Base-by-base conservation (phyloP, 129 eudicot genomes). In the Erigeron canadensis region DNA sequence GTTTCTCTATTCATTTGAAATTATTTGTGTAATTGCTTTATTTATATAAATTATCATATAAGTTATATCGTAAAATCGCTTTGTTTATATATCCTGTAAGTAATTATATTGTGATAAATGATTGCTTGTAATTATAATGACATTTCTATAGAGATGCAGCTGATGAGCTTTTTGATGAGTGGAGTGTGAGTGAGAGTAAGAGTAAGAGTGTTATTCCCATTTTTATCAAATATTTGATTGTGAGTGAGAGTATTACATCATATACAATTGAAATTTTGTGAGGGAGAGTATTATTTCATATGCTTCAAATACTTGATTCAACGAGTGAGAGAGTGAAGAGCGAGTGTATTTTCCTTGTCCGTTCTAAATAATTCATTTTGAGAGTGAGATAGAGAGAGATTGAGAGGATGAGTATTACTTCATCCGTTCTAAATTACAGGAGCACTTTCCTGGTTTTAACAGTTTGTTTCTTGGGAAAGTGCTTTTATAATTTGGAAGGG, bases 401-500 rank as follows among this genome's bases (percentile, higher is more conserved):
- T 1, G 34, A 67, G 62, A 75, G 38, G 7, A 41, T 15, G 22
- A n/a, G 70, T 62, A 69, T 55, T 78, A 71, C 81, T 63, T 72
- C 73, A 63, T 78, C 65, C 67, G 50, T 78, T 78, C 73, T 71
- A 54, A 70, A 78, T 78, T 78, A 71, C 81, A 78, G 39, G 61
- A 70, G 81, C 81, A 78, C 81, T 78, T 78, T 78, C 72, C 77
- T 70, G 81, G 71, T 77, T 46, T 54, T 10, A 18, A 7, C 67
- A 69, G 7, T 47, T 50, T 21, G 28, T 41, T 28, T 34, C 61
- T 17, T 38, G 42, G 81, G 77, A 70, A 78, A 78, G 81, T 78
- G 81, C 77, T 78, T 65, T 57, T 78, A 78, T 78, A 71, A 78
- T 78, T 78, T 78, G 81, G 81, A 71, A 78, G 77, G 81, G 77